Evolutionary conservation across 2,329 filamentous ascomycete species (phyloP).

Genomic region (Epichloe coenophiala): DNA sequence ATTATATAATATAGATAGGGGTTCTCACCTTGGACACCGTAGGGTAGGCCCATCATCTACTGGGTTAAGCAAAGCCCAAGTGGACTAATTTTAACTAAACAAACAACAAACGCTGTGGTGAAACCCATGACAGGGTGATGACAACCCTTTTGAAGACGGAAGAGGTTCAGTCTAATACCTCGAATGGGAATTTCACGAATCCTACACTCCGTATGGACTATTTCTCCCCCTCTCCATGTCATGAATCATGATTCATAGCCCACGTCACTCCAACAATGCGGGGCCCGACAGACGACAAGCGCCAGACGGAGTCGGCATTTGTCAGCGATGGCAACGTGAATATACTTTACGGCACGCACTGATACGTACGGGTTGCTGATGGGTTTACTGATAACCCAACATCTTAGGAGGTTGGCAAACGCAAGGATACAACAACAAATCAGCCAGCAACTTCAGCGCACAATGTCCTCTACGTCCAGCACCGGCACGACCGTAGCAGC

Average conservation of each 20-base stretch:
- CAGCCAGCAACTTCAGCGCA: constrained; percentile 14
- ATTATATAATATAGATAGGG: too few relatives aligned
- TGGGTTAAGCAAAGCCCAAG: background rate
- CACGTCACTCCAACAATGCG: background rate
- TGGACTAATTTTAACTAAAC: too few relatives aligned
- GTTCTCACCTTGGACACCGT: background rate
- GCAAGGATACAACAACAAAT: background rate
- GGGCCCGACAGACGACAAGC: background rate
- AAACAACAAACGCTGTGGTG: too few relatives aligned
- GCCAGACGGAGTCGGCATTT: background rate
- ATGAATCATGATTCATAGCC: constrained; percentile 1
- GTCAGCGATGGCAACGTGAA: too few relatives aligned
- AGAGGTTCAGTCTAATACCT: too few relatives aligned
- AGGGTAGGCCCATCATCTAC: background rate
- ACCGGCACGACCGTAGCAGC: constrained; percentile 10
- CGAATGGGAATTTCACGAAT: too few relatives aligned
- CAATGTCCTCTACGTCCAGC: constrained; percentile 12
- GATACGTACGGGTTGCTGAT: background rate
- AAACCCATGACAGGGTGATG: too few relatives aligned
- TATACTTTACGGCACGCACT: background rate
- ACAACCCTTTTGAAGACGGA: too few relatives aligned
- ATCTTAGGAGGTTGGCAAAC: background rate
- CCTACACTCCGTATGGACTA: background rate
- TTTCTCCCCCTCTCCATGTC: background rate
- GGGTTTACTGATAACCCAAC: background rate